Evolutionary conservation across 768 basidiomycete species (phyloP), one percentile per base, ranked within the genome.

Genomic region (Boletellus sp.): DNA sequence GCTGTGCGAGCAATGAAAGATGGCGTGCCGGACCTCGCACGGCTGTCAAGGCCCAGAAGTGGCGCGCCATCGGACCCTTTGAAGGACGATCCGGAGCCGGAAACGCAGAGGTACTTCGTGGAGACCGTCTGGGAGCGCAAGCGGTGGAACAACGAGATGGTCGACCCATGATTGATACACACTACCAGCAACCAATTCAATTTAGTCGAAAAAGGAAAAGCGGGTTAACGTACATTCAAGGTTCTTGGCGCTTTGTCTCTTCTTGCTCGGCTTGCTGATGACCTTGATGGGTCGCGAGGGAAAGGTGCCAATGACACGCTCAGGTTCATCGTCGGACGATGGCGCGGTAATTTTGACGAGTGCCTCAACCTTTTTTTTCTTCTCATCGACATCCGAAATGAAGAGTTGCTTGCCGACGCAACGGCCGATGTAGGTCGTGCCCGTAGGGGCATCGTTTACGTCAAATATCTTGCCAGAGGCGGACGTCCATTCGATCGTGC

Each of bases 261-360:
- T 96, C 78, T 97, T 96, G 74, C 90, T 92, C 4, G 95, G 95
- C 69, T 97, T 98, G 72, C 89, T 92, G 72, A 98, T 97, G 62
- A 98, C 91, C 69, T 94, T 94, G 77, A 98, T 97, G n/a, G 94
- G 85, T 40, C 88, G 85, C 57, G 90, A 91, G 38, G 90, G 86
- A 73, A 97, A 97, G 17, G 82, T 79, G 19, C 94, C 94, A 58
- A 97, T 83, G 32, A 92, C 76, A 34, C 86, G 80, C 64, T 92
- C 89, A 50, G 83, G 81, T 64, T 89, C 86, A 52, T 90, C 86
- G 44, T 90, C 88, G 42, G 83, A 81, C 15, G 81, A 78, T 8
- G 86, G 84, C 33, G 90, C 89, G 58, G 82, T 85, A 67, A 94
- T 85, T 70, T 86, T 91, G 57, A 97, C 92, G 33, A 93, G 75